Conservation (phyloP, 441 rosid genomes). For the Eruca vesicaria region DNA sequence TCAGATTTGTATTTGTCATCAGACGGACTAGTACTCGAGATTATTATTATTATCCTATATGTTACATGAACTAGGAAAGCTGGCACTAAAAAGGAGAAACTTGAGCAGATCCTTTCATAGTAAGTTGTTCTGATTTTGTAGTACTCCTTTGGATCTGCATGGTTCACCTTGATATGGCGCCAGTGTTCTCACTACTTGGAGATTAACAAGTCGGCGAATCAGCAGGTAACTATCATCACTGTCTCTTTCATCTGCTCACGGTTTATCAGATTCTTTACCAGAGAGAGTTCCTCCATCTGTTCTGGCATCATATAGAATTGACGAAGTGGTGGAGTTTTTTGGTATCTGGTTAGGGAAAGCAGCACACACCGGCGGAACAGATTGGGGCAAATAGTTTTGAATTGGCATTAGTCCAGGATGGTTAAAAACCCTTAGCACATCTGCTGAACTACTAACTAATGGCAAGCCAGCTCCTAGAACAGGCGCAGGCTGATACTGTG, state of each 20-base stretch:
- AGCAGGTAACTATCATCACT: slow-evolving; percentile 10
- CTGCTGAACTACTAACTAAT: not conserved
- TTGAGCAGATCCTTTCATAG: slow-evolving; percentile 10
- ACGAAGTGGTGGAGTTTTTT: slow-evolving; percentile 15
- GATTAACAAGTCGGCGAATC: not conserved
- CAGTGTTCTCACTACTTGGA: not conserved
- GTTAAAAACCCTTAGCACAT: slow-evolving; percentile 26
- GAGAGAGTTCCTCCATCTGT: not conserved
- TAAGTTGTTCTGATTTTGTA: not conserved
- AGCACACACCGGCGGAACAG: slow-evolving; percentile 3
- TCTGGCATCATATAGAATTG: slow-evolving; percentile 22
- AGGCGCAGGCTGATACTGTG: slow-evolving; percentile 33
- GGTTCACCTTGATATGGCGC: not conserved
- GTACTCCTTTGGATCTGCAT: slow-evolving; percentile 6
- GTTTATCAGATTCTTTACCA: slow-evolving; percentile 21
- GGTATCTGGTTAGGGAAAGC: slow-evolving; percentile 16
- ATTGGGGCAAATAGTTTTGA: slow-evolving; percentile 17
- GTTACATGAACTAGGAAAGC: slow-evolving; percentile 21
- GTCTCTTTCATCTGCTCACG: slow-evolving; percentile 13
- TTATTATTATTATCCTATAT: not conserved
- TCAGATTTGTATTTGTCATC: slow-evolving; percentile 4
- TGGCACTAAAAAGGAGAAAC: not conserved
- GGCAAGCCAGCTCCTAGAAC: slow-evolving; percentile 21
- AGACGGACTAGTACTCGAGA: not conserved
- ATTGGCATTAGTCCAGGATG: slow-evolving; percentile 35